Evolutionary conservation across 179 eudicot species (phyloP).

Genomic region (Camellia oleifera): DNA sequence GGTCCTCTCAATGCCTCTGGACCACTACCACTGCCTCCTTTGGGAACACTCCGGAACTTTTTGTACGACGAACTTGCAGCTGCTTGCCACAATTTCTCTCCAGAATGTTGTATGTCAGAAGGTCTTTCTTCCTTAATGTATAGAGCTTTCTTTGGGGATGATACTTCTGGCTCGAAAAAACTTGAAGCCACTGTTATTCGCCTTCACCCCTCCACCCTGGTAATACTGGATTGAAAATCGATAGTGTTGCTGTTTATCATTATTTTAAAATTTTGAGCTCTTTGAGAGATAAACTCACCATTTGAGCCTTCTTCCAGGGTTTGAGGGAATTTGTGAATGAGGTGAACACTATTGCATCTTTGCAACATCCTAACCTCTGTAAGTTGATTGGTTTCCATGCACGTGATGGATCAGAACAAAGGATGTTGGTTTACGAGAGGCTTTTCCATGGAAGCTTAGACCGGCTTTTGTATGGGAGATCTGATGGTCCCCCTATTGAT

Average conservation of each 20-base stretch:
- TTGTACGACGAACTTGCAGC: conserved; percentile 66
- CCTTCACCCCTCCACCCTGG: conserved; percentile 73
- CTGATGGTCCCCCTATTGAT: conserved; percentile 79
- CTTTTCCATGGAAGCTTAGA: conserved; percentile 93
- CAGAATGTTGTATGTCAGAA: conserved; percentile 74
- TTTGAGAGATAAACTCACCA: background rate
- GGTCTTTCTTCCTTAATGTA: conserved; percentile 71
- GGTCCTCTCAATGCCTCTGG: conserved; percentile 73
- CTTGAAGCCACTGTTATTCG: conserved; percentile 82
- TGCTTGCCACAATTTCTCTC: conserved; percentile 82
- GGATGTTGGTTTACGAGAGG: conserved; percentile 92
- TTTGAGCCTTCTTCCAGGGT: conserved; percentile 38
- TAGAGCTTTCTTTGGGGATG: conserved; percentile 70
- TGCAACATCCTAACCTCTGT: conserved; percentile 86
- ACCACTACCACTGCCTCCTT: conserved; percentile 68
- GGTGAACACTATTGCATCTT: conserved; percentile 74
- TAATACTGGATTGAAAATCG: conserved; percentile 17
- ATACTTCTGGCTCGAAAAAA: conserved; percentile 40
- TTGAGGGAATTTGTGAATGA: conserved; percentile 77
- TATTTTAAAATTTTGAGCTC: background rate
- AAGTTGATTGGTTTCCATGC: conserved; percentile 93
- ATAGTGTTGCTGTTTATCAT: background rate
- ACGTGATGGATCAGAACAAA: conserved; percentile 71
- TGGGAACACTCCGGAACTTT: conserved; percentile 53
- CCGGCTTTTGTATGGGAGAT: conserved; percentile 68